Evolutionary conservation across 2,329 filamentous ascomycete genomes (phyloP), one percentile per base, ranked within the genome.

Genomic region (Trichoderma arundinaceum): DNA sequence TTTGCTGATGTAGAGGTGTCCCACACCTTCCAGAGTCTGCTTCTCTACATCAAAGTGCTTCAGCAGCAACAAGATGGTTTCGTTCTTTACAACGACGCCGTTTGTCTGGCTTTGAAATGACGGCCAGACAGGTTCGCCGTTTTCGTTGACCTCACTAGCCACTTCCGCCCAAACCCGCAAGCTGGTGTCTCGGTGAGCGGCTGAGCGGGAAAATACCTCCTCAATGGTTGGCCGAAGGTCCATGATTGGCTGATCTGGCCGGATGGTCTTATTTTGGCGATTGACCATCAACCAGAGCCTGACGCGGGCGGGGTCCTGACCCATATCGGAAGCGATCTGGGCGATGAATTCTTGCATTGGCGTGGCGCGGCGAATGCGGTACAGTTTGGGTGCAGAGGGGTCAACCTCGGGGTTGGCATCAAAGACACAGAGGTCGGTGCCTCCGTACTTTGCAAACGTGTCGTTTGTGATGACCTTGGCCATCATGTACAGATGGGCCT

Each of bases 201-300:
- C 79, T 4, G 83, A 81, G 46, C 83, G 79, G 12, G 77, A 75
- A 69, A 81, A 86, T 0, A 82, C 80, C 66, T 97, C 93, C 71
- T 94, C 91, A 13, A 95, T 82, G 0, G 89, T 94, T 76, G 92
- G 90, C 5, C 89, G 84, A 1, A 88, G 80, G 73, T 96, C 93
- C 75, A 87, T 86, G 56, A 99, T 88, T 0, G 93, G 92, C 66
- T 92, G 89, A 74, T 99, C 95, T 0, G 96, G 95, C 17, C 95
- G 88, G 43, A 92, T 90, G 0, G 95, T 99, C 78, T 97, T 97
- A 76, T 99, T 99, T 77, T 99, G 95, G 10, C 95, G 90, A 75
- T 97, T 98, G 1, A 99, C 95, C 94, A 99, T 97, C 63, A 92
- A 88, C 96, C 95, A 99, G 17, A 97, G 86, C 22, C 95, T 88